Conservation (phyloP, 768 basidiomycete species). For the Amanita pallidorosea region DNA sequence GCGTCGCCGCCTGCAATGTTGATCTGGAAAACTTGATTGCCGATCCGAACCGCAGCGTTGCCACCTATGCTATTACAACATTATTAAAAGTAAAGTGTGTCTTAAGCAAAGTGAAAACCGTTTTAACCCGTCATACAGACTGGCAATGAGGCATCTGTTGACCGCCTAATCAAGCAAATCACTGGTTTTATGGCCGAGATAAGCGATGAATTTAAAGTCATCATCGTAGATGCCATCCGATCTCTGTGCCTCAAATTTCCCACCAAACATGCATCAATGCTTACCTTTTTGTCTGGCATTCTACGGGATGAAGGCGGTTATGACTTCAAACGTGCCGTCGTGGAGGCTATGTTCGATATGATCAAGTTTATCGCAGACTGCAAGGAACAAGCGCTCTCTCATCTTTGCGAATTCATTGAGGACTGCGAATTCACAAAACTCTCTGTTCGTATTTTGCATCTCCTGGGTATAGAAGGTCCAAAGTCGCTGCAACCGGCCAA, state of each 20-base stretch:
- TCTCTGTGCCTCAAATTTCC: slow-evolving; percentile 99
- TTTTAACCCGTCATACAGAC: slow-evolving; percentile 40
- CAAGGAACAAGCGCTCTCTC: slow-evolving; percentile 95
- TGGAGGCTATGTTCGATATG: slow-evolving; percentile 99
- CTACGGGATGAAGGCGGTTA: slow-evolving; percentile 98
- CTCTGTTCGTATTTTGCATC: slow-evolving; percentile 90
- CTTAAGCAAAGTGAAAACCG: neutral
- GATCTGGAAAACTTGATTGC: slow-evolving; percentile 96
- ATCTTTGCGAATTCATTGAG: slow-evolving; percentile 99
- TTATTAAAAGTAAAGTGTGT: slow-evolving; percentile 67
- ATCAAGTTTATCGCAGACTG: slow-evolving; percentile 94
- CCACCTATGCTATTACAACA: slow-evolving; percentile 97
- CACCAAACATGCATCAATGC: slow-evolving; percentile 92
- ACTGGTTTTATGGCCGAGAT: slow-evolving; percentile 99
- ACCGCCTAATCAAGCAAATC: slow-evolving; percentile 98
- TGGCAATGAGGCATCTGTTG: slow-evolving; percentile 97
- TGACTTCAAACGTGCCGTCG: slow-evolving; percentile 98
- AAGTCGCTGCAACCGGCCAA: slow-evolving; percentile 94
- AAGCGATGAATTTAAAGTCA: slow-evolving; percentile 99
- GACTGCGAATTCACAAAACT: slow-evolving; percentile 99
- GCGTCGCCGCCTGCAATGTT: slow-evolving; percentile 87
- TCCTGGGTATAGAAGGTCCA: slow-evolving; percentile 93
- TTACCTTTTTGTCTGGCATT: slow-evolving; percentile 92
- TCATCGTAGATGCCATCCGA: slow-evolving; percentile 97
- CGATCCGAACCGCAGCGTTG: slow-evolving; percentile 90